Conservation (phyloP, 208 protist species). For the Leishmania lainsoni region DNA sequence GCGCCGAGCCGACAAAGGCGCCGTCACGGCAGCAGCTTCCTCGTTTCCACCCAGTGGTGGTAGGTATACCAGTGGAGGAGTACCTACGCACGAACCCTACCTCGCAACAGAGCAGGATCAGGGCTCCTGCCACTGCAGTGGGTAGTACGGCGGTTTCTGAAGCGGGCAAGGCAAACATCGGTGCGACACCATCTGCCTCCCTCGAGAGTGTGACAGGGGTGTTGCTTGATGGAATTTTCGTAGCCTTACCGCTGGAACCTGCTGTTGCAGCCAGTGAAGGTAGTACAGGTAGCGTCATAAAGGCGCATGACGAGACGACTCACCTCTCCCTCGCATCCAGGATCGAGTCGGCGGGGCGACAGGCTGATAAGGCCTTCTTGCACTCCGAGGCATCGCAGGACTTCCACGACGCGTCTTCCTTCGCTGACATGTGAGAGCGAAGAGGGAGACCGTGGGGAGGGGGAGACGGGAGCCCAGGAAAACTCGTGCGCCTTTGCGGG, state of each 20-base stretch:
- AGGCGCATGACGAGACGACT: neutral
- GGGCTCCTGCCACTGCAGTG: neutral
- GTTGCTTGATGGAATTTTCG: neutral
- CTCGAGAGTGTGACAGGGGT: neutral
- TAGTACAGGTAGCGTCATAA: neutral
- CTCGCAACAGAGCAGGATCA: neutral
- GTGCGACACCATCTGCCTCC: neutral
- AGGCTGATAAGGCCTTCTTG: conserved; percentile 21
- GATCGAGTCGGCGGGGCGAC: conserved; percentile 4
- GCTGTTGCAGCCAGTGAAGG: neutral
- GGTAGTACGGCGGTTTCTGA: too few species aligned
- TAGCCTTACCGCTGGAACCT: neutral
- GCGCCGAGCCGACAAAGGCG: neutral
- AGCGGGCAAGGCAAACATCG: neutral
- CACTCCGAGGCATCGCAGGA: conserved; percentile 17
- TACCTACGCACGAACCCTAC: conserved; percentile 16
- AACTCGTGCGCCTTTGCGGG: neutral
- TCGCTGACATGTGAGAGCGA: conserved; percentile 15
- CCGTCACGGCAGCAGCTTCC: neutral
- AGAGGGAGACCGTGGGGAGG: neutral
- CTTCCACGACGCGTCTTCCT: conserved; percentile 12
- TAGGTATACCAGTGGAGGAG: conserved; percentile 15
- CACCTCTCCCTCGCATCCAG: neutral
- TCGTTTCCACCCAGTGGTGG: conserved; percentile 15
- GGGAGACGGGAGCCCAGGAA: too few species aligned